Conservation (phyloP, 257 asterid species). For the Solanum etuberosum region DNA sequence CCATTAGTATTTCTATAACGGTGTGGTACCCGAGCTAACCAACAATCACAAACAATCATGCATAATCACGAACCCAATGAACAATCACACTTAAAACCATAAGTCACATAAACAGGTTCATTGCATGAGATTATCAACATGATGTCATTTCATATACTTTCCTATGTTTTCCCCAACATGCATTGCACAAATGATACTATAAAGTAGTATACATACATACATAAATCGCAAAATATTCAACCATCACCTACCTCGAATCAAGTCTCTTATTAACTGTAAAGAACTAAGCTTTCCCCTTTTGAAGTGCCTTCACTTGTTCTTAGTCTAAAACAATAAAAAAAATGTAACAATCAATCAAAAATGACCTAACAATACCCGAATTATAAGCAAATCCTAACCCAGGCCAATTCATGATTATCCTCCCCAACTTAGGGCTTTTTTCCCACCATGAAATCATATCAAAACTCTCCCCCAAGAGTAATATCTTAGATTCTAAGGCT, state of each 20-base stretch:
- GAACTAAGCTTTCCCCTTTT: neutral
- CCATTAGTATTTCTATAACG: neutral
- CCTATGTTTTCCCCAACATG: too few species aligned
- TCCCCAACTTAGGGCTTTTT: neutral
- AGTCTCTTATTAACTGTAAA: neutral
- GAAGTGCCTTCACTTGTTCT: neutral
- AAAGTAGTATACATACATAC: neutral
- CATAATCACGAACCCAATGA: too few species aligned
- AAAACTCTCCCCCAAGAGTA: neutral
- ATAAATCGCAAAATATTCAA: neutral
- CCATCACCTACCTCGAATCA: neutral
- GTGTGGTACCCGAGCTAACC: neutral
- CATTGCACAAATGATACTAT: neutral
- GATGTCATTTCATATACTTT: too few species aligned
- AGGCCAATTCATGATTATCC: neutral
- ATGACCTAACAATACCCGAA: neutral
- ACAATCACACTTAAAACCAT: neutral
- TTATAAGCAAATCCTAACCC: too few species aligned
- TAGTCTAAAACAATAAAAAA: too few species aligned
- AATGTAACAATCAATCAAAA: too few species aligned
- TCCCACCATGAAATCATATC: neutral
- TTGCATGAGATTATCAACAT: neutral
- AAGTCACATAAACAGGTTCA: neutral
- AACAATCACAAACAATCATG: neutral
- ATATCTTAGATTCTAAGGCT: neutral